Conservation (phyloP, 2,329 filamentous ascomycete genomes). For the Ophiostoma sp. region DNA sequence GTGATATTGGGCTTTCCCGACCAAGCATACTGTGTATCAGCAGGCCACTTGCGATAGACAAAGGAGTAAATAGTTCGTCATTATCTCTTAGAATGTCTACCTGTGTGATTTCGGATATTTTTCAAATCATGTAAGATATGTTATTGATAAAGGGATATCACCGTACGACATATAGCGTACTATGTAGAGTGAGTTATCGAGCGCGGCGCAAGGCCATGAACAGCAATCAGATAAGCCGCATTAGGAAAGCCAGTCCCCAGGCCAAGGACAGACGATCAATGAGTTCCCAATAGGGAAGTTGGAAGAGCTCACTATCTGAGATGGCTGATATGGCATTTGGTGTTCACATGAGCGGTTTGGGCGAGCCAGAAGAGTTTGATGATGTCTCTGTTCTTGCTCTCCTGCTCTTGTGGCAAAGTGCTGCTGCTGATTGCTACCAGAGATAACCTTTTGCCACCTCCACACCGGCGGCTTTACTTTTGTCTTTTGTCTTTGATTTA, state of each 20-base stretch:
- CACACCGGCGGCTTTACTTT: neutral
- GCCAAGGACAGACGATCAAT: neutral
- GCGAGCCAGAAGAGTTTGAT: no score
- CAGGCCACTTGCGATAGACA: neutral
- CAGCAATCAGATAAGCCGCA: constrained; percentile 13
- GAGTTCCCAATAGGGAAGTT: neutral
- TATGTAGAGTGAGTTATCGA: neutral
- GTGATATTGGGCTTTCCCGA: neutral
- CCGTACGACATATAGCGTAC: neutral
- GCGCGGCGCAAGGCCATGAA: neutral
- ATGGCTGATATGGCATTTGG: neutral
- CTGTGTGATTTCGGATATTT: neutral
- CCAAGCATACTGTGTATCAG: no score
- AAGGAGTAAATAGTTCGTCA: neutral
- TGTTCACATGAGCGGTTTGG: neutral
- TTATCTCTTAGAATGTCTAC: neutral
- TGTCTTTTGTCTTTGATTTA: neutral
- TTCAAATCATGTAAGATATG: neutral
- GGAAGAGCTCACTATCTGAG: constrained; percentile 3
- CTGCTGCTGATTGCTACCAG: neutral
- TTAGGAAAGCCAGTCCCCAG: neutral
- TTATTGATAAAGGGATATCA: neutral
- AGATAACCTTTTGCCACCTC: neutral
- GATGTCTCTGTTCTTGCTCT: neutral
- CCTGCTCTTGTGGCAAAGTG: neutral